These are phyloP conservation scores for Glebionis coronaria DNA, from an alignment of 129 eudicot genomes.

Conservation along the genomic window DNA sequence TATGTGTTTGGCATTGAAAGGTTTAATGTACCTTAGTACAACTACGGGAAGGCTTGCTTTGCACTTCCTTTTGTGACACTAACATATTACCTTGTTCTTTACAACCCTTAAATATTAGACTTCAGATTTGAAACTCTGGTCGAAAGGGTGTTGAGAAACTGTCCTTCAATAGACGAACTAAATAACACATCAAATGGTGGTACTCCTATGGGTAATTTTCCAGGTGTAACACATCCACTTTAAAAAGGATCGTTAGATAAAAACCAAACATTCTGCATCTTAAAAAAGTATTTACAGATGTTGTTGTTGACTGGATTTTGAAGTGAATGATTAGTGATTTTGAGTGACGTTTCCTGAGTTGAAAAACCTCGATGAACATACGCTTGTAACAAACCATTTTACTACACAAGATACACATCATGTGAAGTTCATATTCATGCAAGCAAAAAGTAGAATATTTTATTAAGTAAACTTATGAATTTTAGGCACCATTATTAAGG, in stretches of 20 bases:
- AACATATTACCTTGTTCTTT: too few relatives aligned
- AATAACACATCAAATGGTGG: slow-evolving; percentile 26
- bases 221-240: slow-evolving; percentile 16
- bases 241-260: slow-evolving; percentile 43
- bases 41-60: too few relatives aligned
- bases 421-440: slow-evolving; percentile 9
- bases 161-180: slow-evolving; percentile 29
- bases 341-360: slow-evolving; percentile 27
- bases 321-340: slow-evolving; percentile 25
- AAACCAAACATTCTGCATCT: slow-evolving; percentile 80
- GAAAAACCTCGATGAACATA: slow-evolving; percentile 40
- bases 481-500: slow-evolving; percentile 42
- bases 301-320: slow-evolving; percentile 28
- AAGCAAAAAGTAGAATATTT: too few relatives aligned
- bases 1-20: not conserved
- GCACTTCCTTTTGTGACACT: too few relatives aligned
- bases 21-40: slow-evolving; percentile 67
- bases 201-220: slow-evolving; percentile 14
- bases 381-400: slow-evolving; percentile 52
- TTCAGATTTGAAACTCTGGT: too few relatives aligned
- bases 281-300: slow-evolving; percentile 33
- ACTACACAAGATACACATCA: slow-evolving; percentile 13
- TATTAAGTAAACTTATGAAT: too few relatives aligned
- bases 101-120: too few relatives aligned
- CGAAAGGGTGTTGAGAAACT: too few relatives aligned